Evolutionary conservation across 169 alveolate genomes (phyloP).

Genomic region (Cystoisospora suis): DNA sequence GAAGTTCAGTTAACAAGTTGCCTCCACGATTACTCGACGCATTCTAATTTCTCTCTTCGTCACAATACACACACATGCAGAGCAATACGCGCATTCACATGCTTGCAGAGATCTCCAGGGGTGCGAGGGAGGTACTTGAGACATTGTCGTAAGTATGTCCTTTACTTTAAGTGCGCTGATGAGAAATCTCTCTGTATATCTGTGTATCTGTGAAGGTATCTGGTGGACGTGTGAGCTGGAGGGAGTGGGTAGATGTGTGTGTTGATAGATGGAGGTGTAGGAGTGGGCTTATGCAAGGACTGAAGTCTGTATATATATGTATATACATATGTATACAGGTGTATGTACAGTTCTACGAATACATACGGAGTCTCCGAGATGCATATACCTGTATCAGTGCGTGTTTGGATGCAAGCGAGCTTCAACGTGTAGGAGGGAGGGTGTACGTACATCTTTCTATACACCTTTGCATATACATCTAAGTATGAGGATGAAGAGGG

Average conservation of each 20-base stretch:
- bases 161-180: neutral
- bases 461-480: neutral
- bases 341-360: neutral
- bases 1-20: no score
- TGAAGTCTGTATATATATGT: neutral
- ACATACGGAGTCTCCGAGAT: neutral
- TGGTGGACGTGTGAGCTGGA: no score
- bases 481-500: neutral
- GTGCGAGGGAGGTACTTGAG: neutral
- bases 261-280: no score
- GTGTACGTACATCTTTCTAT: neutral
- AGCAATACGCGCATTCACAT: neutral
- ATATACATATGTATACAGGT: neutral
- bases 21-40: neutral
- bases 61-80: neutral
- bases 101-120: no score
- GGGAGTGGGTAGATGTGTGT: no score
- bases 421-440: no score
- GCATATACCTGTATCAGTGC: no score
- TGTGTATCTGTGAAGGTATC: neutral
- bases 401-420: no score
- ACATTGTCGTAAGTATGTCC: neutral
- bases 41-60: neutral
- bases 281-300: no score
- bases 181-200: neutral